Evolutionary conservation across 176 grass and related monocot genomes (phyloP), one percentile per base, ranked within the genome.

Genomic region (Themeda triandra): DNA sequence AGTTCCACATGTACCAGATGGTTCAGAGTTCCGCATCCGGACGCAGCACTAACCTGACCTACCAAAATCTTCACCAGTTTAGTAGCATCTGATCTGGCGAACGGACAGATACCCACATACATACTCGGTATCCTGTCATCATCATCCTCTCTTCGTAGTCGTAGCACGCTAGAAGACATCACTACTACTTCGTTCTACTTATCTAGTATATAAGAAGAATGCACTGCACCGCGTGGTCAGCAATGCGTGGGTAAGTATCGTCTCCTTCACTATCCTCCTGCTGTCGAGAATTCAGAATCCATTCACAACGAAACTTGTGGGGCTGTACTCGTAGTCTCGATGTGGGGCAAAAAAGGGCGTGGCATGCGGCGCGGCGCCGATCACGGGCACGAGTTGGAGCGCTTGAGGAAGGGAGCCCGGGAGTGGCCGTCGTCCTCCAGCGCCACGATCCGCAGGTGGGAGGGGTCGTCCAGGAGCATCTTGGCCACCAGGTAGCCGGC

Each of bases 401-500:
- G 86, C 81, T 73, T 88, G 71, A 88, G 86, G 72, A 66, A 31
- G 67, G 90, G 86, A 45, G 24, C 58, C 19, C 63, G 69, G 81
- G 36, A 79, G 71, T 91, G 86, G 49, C 13, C 10, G 58, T 91
- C 82, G 63, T 88, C 82, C 82, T 82, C 66, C 28, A 88, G 82
- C 14, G 66, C 30, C 70, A 91, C 28, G 82, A 71, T 69, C n/a
- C 86, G 71, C 35, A 91, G 77, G 37, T 78, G 75, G 30, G 82
- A 68, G 30, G 90, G 86, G 71, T 88, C 82, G 58, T 91, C 82
- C 14, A 88, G 78, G 17, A 92, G 78, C 86, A 85, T 73, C 78
- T 88, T 85, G 53, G 86, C 86, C 27, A 88, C 90, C 10, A 92
- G 82, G 90, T 92, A 88, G 5, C 90, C 86, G 5, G 90, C 90